Evolutionary conservation across 1,284 basidiomycete species (phyloP).

Genomic region (Malassezia obtusa): DNA sequence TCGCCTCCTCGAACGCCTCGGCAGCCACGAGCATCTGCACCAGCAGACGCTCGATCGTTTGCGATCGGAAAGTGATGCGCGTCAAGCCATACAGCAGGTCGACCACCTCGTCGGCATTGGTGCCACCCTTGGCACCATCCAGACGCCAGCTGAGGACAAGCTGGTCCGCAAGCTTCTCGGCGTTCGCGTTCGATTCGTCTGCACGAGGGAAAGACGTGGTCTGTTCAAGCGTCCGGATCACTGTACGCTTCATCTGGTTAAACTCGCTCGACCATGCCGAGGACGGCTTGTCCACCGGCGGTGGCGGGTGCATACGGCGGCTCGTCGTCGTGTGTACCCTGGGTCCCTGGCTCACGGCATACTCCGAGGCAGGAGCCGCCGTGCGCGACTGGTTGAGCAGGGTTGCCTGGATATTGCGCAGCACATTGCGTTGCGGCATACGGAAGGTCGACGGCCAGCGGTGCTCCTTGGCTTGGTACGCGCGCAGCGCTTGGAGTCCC

Average conservation of each 20-base stretch:
- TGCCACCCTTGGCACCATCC: constrained; percentile 37
- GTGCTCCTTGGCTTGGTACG: constrained; percentile 39
- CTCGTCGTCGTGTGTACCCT: constrained; percentile 28
- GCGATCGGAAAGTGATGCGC: constrained; percentile 41
- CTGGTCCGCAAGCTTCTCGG: constrained; percentile 73
- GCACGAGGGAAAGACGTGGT: constrained; percentile 71
- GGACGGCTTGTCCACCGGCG: constrained; percentile 22
- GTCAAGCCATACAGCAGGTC: constrained; percentile 38
- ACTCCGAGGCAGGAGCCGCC: too few relatives aligned
- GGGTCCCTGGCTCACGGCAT: background rate
- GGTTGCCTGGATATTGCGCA: constrained; percentile 33
- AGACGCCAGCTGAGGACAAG: constrained; percentile 70
- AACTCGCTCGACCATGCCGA: constrained; percentile 38
- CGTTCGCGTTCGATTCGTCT: constrained; percentile 66
- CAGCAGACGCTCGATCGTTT: constrained; percentile 35
- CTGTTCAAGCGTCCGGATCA: constrained; percentile 25
- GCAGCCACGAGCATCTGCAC: constrained; percentile 37
- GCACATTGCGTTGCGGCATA: constrained; percentile 38
- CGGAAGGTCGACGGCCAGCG: constrained; percentile 43
- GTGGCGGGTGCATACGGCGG: constrained; percentile 27
- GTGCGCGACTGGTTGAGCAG: constrained; percentile 31
- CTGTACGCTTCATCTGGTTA: constrained; percentile 24
- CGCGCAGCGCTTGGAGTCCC: constrained; percentile 34
- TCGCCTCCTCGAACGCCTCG: constrained; percentile 38
- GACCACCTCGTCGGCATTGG: constrained; percentile 38